phyloP scores from a whole-genome alignment of 345 rosid species.

The Eucalyptus cloeziana region DNA sequence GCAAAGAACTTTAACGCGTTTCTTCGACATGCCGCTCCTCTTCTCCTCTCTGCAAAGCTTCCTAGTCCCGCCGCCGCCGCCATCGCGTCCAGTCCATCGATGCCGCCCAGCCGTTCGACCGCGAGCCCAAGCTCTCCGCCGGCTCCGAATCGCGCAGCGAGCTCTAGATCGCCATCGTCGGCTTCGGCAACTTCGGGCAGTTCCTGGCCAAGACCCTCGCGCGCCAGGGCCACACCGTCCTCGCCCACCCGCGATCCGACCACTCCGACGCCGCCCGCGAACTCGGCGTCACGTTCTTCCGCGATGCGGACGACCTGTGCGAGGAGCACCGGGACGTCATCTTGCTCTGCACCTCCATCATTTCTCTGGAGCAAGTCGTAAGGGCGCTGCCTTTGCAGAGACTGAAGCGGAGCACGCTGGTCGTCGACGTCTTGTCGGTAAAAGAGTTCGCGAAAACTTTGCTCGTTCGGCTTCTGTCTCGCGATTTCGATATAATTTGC shows the following conservation, averaged over 20 bases:
- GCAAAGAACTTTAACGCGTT: background rate
- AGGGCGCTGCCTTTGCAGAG: constrained; percentile 43
- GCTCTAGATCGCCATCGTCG: constrained; percentile 61
- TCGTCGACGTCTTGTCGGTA: constrained; percentile 71
- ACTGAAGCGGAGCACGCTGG: constrained; percentile 47
- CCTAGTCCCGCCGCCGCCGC: background rate
- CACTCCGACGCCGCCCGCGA: constrained; percentile 20
- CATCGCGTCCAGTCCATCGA: background rate
- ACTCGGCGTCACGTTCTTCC: constrained; percentile 39
- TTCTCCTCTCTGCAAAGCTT: background rate
- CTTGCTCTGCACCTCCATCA: constrained; percentile 51
- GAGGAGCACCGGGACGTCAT: constrained; percentile 55
- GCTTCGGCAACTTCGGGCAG: constrained; percentile 77
- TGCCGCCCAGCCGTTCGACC: constrained; percentile 18
- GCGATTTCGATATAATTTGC: no score
- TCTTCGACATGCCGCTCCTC: background rate
- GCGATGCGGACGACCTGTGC: constrained; percentile 29
- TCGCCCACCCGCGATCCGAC: constrained; percentile 56
- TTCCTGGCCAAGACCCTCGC: constrained; percentile 57
- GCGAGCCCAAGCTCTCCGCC: constrained; percentile 4
- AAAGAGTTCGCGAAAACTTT: constrained; percentile 42
- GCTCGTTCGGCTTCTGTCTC: constrained; percentile 29
- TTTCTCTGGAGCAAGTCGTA: constrained; percentile 42
- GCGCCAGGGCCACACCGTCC: constrained; percentile 51
- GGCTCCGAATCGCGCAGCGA: background rate